A percentile compares a stretch with the other conserved stretches of the same genome.
phyloP scores from a whole-genome alignment of 1,139 yeast genomes.

The Arxiozyma slooffiae region DNA sequence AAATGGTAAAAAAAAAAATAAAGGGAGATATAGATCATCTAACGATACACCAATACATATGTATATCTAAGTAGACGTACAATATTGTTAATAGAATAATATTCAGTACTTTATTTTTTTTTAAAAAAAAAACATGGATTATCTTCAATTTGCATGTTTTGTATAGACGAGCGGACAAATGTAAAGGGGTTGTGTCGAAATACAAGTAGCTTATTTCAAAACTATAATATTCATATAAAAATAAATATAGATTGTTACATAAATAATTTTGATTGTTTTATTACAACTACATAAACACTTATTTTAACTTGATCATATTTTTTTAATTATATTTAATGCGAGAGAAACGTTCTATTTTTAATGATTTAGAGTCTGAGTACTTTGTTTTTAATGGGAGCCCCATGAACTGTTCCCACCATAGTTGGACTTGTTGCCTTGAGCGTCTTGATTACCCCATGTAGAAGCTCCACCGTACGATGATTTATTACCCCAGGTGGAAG shows the following conservation, averaged over 20 bases:
- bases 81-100: conserved; percentile 2
- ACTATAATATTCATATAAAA: background rate
- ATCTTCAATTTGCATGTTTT: no score
- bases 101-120: background rate
- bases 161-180: no score
- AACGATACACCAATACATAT: background rate
- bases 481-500: conserved; percentile 16
- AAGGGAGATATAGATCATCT: background rate
- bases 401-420: conserved; percentile 25
- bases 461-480: conserved; percentile 28
- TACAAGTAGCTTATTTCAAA: background rate
- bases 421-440: conserved; percentile 22
- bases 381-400: conserved; percentile 7
- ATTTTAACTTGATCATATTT: background rate
- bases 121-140: background rate
- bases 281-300: background rate
- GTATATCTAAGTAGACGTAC: no score
- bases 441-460: conserved; percentile 33
- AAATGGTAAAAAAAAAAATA: no score
- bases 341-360: background rate
- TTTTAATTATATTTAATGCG: background rate
- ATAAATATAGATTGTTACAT: no score
- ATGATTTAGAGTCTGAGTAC: background rate
- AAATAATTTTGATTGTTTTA: no score
- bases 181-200: no score